These are phyloP conservation scores for Fraxinus platypoda DNA, from an alignment of 305 asterid species.

Conservation along the genomic window DNA sequence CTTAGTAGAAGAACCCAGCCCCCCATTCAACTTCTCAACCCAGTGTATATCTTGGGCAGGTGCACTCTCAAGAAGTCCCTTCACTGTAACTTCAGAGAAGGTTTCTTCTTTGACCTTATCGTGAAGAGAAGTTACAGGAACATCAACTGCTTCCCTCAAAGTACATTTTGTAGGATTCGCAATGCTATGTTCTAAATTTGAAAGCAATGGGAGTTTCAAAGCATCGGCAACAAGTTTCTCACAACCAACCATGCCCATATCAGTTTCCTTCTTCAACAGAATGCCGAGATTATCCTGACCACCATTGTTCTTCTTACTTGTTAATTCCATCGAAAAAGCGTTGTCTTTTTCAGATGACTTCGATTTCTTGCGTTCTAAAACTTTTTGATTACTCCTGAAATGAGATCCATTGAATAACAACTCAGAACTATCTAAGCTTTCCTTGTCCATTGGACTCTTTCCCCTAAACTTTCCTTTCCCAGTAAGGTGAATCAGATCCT, in stretches of 20 bases:
- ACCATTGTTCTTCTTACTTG: conserved; percentile 27
- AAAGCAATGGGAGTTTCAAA: conserved; percentile 72
- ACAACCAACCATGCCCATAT: conserved; percentile 44
- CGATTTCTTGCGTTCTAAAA: conserved; percentile 40
- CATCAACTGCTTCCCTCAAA: conserved; percentile 16
- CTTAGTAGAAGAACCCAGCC: conserved; percentile 38
- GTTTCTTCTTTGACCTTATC: conserved; percentile 33
- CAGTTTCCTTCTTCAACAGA: conserved; percentile 44
- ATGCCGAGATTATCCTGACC: neutral
- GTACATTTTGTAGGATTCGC: neutral
- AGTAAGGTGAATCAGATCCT: conserved; percentile 48
- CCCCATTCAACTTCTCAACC: conserved; percentile 43
- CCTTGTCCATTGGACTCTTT: conserved; percentile 27
- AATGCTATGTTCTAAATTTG: conserved; percentile 34
- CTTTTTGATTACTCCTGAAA: conserved; percentile 42
- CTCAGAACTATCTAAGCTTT: conserved; percentile 32
- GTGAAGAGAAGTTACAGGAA: conserved; percentile 29
- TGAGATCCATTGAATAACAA: conserved; percentile 48
- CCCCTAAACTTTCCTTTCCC: conserved; percentile 29
- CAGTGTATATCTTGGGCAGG: conserved; percentile 34
- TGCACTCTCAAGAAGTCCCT: conserved; percentile 44
- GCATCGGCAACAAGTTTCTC: conserved; percentile 81
- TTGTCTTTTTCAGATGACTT: conserved; percentile 39
- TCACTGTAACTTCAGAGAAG: conserved; percentile 33
- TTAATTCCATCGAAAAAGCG: conserved; percentile 24